Percentiles rank a stretch among this genome's conserved stretches.
These are phyloP conservation scores for Rubroboletus satanas DNA, from an alignment of 768 basidiomycete species.

Conservation along the genomic window DNA sequence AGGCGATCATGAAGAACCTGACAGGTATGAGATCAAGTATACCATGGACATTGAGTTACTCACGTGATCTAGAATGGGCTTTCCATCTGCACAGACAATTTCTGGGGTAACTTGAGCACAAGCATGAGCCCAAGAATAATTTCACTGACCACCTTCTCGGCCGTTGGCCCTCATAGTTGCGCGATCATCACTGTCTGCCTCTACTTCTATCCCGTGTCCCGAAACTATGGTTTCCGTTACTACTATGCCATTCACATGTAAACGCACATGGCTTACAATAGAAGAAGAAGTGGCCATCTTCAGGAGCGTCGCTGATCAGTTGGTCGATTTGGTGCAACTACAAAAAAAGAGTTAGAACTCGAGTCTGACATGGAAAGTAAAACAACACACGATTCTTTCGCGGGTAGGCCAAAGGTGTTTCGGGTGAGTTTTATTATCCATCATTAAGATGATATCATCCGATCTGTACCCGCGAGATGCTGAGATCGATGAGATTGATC, in stretches of 20 bases:
- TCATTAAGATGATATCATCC: constrained; percentile 41
- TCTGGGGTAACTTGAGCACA: constrained; percentile 9
- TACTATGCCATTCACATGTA: background rate
- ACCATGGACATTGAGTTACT: background rate
- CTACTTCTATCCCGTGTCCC: constrained; percentile 21
- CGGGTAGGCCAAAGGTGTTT: constrained; percentile 38
- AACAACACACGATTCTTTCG: constrained; percentile 40
- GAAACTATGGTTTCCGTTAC: constrained; percentile 9
- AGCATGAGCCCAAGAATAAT: background rate
- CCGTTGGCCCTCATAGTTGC: constrained; percentile 43
- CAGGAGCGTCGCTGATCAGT: constrained; percentile 39
- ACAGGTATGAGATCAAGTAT: background rate
- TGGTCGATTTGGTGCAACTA: constrained; percentile 39
- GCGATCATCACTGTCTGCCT: constrained; percentile 21
- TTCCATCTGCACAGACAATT: constrained; percentile 18
- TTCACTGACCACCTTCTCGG: constrained; percentile 41
- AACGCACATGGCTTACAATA: constrained; percentile 40
- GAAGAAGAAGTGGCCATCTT: constrained; percentile 50
- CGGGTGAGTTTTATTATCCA: constrained; percentile 34
- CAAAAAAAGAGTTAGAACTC: background rate
- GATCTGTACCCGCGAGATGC: constrained; percentile 37
- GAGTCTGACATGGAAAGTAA: background rate
- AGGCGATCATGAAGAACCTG: constrained; percentile 22
- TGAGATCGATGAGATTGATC: constrained; percentile 12
- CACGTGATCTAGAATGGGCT: constrained; percentile 24